Percentiles rank a stretch among this genome's conserved stretches.
Conservation (phyloP, 2,329 filamentous ascomycete genomes). For the Phoma sp. region DNA sequence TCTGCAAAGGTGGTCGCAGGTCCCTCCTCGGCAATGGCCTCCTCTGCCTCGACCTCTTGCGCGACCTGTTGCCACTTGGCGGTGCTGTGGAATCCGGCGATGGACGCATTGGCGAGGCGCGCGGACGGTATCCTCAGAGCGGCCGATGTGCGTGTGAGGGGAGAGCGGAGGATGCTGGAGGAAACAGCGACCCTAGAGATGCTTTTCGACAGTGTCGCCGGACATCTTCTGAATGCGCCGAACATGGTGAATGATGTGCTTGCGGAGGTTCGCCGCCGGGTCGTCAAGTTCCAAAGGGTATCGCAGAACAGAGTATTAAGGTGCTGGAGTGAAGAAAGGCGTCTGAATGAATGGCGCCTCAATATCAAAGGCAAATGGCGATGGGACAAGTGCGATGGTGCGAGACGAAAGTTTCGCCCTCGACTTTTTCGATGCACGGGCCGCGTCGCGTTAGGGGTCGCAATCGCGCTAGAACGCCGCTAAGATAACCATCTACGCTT, state of each 20-base stretch:
- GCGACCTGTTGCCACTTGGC: constrained; percentile 48
- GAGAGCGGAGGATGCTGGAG: constrained; percentile 33
- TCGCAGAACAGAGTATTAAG: constrained; percentile 5
- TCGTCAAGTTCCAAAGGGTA: constrained; percentile 1
- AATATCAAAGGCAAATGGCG: constrained; percentile 13
- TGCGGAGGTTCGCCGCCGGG: constrained; percentile 14
- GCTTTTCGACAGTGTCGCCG: constrained; percentile 46
- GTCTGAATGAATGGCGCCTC: constrained; percentile 12
- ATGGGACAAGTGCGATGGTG: constrained; percentile 7
- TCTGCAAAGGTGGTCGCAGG: constrained; percentile 55
- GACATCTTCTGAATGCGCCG: constrained; percentile 51
- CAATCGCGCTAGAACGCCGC: constrained; percentile 9
- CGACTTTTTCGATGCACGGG: constrained; percentile 11
- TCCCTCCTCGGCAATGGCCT: constrained; percentile 26
- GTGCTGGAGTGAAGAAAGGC: not conserved
- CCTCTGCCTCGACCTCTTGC: constrained; percentile 30
- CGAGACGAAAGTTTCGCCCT: constrained; percentile 16
- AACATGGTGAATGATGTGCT: constrained; percentile 50
- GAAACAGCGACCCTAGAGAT: constrained; percentile 35
- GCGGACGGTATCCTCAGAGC: constrained; percentile 29
- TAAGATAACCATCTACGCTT: constrained; percentile 10
- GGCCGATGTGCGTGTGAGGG: constrained; percentile 29
- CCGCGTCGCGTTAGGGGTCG: constrained; percentile 14
- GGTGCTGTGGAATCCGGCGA: constrained; percentile 51
- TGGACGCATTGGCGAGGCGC: constrained; percentile 28